Evolutionary conservation across 129 eudicot genomes (phyloP).

Genomic region (Pulicaria dysenterica): DNA sequence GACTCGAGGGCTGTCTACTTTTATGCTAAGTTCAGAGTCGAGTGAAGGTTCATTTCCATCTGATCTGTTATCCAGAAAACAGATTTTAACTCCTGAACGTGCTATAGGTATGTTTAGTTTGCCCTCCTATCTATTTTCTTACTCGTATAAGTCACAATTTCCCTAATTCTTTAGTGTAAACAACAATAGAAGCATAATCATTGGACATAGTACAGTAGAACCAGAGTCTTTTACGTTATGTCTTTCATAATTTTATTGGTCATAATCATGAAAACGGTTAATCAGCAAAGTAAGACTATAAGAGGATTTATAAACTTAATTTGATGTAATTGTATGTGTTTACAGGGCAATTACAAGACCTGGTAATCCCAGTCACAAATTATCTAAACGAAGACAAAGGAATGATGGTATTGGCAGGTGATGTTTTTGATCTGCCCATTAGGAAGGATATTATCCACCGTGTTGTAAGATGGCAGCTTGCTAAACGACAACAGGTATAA

Average conservation of each 20-base stretch:
- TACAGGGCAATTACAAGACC: slow-evolving; percentile 75
- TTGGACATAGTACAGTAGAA: too few relatives aligned
- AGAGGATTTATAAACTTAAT: neutral
- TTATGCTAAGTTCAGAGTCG: slow-evolving; percentile 56
- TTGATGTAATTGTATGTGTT: slow-evolving; percentile 15
- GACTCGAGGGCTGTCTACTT: slow-evolving; percentile 52
- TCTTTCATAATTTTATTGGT: neutral
- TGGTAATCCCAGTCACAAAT: slow-evolving; percentile 82
- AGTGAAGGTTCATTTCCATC: slow-evolving; percentile 67
- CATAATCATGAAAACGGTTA: too few relatives aligned
- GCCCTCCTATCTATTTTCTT: neutral
- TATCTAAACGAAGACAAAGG: slow-evolving; percentile 87
- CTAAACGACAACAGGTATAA: slow-evolving; percentile 90
- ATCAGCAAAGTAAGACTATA: neutral
- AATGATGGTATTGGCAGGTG: slow-evolving; percentile 83
- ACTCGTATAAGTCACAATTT: neutral
- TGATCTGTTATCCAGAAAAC: slow-evolving; percentile 54
- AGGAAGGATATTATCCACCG: slow-evolving; percentile 94
- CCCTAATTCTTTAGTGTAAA: too few relatives aligned
- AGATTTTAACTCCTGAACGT: slow-evolving; percentile 52
- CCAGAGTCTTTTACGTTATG: neutral
- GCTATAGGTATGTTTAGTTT: slow-evolving; percentile 51
- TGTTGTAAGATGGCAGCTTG: slow-evolving; percentile 98
- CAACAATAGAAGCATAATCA: too few relatives aligned
- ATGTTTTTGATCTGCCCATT: slow-evolving; percentile 93